Evolutionary conservation across 805 yeast species (phyloP), one percentile per base, ranked within the genome.

Genomic region (Groenewaldozyma tartarivorans): DNA sequence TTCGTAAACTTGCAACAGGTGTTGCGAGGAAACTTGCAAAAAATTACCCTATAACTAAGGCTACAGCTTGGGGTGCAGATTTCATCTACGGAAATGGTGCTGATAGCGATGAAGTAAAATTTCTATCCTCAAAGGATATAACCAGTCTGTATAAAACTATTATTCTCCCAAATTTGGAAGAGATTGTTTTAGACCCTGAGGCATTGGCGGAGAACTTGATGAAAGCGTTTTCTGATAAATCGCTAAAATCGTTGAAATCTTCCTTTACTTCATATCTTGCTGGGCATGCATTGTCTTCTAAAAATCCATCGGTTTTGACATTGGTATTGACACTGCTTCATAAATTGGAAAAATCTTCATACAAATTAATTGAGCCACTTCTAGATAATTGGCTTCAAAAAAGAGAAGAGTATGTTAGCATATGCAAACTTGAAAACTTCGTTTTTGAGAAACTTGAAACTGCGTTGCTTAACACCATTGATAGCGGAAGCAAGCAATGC

Each of bases 71-170:
- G 63, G 66, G 56, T 1, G 22, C 52, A 9, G 59, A 60, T 27
- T 39, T 50, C 15, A 66, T 86, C 13, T 88, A 81, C 54, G 86
- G 81, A 9, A 54, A 53, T 2, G 57, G 64, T 5, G 51, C 66
- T 9, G 66, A 73, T 2, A 52, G 63, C 9, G 62, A 67, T 15
- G 58, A 81, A 20, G 64, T 79, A 40, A 67, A 84, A 20, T 64
- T 66, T 63, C 52, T 66, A 5, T 62, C 79, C 18, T 81, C 86
- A 29, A 72, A 72, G 35, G 95, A 86, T 54, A 75, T 77, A n/a
- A 59, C 58, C 17, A 41, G 50, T 1, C 60, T 83, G 48, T 44
- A 74, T 13, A 52, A 57, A 13, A 59, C 43, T 9, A 45, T 60
- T 5, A 53, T 77, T 33, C 45, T 63, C 43, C 62, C 65, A 20